Percentiles rank a stretch among this genome's conserved stretches.
Evolutionary conservation across 106 monocot species (phyloP).

Genomic region (Iris macrosiphon): DNA sequence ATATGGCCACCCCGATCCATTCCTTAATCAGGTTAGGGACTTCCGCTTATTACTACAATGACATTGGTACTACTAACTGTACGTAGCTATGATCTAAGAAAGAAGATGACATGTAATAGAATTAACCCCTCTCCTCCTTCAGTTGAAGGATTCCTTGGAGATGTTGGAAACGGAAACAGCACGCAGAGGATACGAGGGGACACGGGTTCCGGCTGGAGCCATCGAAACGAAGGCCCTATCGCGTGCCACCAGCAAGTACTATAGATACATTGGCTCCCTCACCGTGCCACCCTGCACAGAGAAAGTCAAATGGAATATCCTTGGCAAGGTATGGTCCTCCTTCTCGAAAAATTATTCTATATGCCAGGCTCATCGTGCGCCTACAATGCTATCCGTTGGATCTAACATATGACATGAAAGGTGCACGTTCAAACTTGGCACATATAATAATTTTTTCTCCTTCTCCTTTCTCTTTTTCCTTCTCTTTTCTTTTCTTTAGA

Average conservation of each 20-base stretch:
- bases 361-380: no score
- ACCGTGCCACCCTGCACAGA: slow-evolving; percentile 73
- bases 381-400: no score
- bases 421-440: no score
- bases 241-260: slow-evolving; percentile 35
- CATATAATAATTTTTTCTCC: no score
- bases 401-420: no score
- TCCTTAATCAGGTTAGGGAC: slow-evolving; percentile 42
- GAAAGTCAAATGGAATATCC: slow-evolving; percentile 58
- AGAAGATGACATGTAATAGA: not conserved
- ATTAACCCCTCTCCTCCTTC: not conserved
- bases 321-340: slow-evolving; percentile 73
- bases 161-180: slow-evolving; percentile 22
- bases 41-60: no score
- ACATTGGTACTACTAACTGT: no score
- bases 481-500: no score
- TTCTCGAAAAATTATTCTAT: no score
- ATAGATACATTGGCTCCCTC: slow-evolving; percentile 53
- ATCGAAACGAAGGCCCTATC: slow-evolving; percentile 30
- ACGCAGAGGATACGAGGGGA: slow-evolving; percentile 13
- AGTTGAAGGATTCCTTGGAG: slow-evolving; percentile 34
- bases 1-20: slow-evolving; percentile 44
- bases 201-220: slow-evolving; percentile 15
- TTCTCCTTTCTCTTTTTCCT: no score
- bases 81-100: no score